phyloP scores from a whole-genome alignment of 202 grass and related monocot genomes.

The Panicum hallii region DNA sequence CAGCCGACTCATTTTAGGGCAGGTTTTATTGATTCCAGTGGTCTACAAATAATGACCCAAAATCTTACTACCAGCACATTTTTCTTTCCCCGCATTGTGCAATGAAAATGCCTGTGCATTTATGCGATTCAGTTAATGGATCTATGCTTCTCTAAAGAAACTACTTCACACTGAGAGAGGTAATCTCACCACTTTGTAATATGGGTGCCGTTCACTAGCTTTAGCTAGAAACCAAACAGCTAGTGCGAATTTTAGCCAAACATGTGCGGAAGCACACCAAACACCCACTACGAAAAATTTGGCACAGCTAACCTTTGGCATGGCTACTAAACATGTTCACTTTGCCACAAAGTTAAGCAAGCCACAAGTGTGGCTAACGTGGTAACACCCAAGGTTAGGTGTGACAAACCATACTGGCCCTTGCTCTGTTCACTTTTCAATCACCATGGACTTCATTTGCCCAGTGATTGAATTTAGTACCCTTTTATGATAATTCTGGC shows the following conservation, averaged over 20 bases:
- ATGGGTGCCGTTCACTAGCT: not conserved
- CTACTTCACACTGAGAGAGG: not conserved
- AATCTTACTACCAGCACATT: not conserved
- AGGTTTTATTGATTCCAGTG: not conserved
- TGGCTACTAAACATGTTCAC: not conserved
- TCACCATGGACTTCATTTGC: not conserved
- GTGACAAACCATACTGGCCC: not conserved
- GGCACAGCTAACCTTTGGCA: not conserved
- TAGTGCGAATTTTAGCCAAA: not conserved
- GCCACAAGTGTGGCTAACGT: not conserved
- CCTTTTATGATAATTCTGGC: conserved; percentile 19
- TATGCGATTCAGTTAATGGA: not conserved
- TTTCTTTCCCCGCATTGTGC: not conserved
- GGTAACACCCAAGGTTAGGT: not conserved
- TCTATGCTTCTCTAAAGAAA: not conserved
- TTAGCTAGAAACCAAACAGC: not conserved
- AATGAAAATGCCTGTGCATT: too few relatives aligned
- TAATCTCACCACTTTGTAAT: not conserved
- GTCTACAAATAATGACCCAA: not conserved
- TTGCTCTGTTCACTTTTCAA: conserved; percentile 2
- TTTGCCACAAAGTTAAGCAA: not conserved
- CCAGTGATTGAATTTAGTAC: conserved; percentile 3
- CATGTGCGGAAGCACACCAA: not conserved
- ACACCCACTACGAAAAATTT: not conserved
- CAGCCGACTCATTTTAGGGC: not conserved